Evolutionary conservation across 2,329 filamentous ascomycete species (phyloP).

Genomic region (Penicillium polonicum): DNA sequence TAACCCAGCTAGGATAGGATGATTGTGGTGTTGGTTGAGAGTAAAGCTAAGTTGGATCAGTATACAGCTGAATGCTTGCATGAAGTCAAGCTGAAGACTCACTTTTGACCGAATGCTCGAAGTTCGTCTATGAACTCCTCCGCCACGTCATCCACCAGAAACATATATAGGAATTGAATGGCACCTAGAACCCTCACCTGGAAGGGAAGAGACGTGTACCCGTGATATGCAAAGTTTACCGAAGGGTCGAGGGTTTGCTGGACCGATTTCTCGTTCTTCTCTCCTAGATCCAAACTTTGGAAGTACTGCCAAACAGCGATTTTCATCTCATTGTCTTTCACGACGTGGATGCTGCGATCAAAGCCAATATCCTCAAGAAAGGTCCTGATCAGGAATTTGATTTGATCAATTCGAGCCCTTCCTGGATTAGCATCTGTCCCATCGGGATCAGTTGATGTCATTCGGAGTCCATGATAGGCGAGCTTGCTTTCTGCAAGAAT

Average conservation of each 20-base stretch:
- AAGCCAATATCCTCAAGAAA: constrained; percentile 14
- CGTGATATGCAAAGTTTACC: constrained; percentile 5
- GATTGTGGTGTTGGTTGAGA: not conserved
- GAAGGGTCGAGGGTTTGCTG: constrained; percentile 10
- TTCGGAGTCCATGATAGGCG: constrained; percentile 5
- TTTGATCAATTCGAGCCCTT: not conserved
- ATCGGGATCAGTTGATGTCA: not conserved
- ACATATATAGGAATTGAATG: constrained; percentile 15
- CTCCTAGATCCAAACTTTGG: constrained; percentile 6
- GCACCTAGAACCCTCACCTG: constrained; percentile 11
- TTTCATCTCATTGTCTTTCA: constrained; percentile 8
- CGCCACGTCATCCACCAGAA: constrained; percentile 15
- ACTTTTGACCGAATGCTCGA: constrained; percentile 14
- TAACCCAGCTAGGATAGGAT: constrained; percentile 5
- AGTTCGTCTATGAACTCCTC: constrained; percentile 10
- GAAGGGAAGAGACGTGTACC: constrained; percentile 10
- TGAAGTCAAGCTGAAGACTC: not conserved
- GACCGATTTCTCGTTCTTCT: not conserved
- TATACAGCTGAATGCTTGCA: too few relatives aligned
- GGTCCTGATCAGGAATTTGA: constrained; percentile 10
- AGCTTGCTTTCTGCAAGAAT: constrained; percentile 1
- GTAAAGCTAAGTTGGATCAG: not conserved
- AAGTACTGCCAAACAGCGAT: constrained; percentile 10
- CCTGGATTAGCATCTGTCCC: not conserved
- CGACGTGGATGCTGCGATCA: constrained; percentile 3